These are phyloP conservation scores for Clitocybe nebularis DNA, from an alignment of 1,284 basidiomycete genomes.

Conservation along the genomic window DNA sequence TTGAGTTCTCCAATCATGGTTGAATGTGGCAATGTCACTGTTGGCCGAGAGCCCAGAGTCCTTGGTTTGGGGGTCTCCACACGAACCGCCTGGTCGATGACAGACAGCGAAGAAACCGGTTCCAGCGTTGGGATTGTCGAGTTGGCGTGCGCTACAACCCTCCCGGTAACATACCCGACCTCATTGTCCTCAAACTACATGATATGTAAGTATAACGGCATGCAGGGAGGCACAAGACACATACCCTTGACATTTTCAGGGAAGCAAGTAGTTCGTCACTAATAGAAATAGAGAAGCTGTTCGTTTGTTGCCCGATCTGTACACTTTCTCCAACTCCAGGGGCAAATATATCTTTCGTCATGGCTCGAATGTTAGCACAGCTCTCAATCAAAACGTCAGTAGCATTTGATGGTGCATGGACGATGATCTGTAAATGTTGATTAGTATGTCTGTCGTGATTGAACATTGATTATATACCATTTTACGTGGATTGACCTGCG, in stretches of 20 bases:
- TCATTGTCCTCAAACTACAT: conserved; percentile 94
- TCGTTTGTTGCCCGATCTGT: conserved; percentile 93
- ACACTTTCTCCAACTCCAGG: conserved; percentile 73
- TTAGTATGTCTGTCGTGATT: background rate
- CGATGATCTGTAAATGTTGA: conserved; percentile 71
- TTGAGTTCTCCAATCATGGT: conserved; percentile 96
- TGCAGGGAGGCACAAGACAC: conserved; percentile 24
- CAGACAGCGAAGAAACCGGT: conserved; percentile 36
- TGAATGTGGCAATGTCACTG: conserved; percentile 69
- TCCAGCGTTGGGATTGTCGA: conserved; percentile 73
- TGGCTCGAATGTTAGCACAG: conserved; percentile 75
- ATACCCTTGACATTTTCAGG: conserved; percentile 85
- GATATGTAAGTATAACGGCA: conserved; percentile 7
- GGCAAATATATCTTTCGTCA: conserved; percentile 89
- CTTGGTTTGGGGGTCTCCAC: conserved; percentile 30
- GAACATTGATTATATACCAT: conserved; percentile 50
- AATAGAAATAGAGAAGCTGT: conserved; percentile 90
- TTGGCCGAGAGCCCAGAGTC: conserved; percentile 58
- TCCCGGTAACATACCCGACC: conserved; percentile 86
- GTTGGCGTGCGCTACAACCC: conserved; percentile 77
- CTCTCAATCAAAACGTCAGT: conserved; percentile 75
- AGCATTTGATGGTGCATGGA: conserved; percentile 69
- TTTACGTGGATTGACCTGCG: conserved; percentile 94
- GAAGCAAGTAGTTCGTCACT: conserved; percentile 82
- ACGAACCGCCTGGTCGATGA: conserved; percentile 21